phyloP scores from a whole-genome alignment of 139 green algal genomes.

The Micromonas pusilla region DNA sequence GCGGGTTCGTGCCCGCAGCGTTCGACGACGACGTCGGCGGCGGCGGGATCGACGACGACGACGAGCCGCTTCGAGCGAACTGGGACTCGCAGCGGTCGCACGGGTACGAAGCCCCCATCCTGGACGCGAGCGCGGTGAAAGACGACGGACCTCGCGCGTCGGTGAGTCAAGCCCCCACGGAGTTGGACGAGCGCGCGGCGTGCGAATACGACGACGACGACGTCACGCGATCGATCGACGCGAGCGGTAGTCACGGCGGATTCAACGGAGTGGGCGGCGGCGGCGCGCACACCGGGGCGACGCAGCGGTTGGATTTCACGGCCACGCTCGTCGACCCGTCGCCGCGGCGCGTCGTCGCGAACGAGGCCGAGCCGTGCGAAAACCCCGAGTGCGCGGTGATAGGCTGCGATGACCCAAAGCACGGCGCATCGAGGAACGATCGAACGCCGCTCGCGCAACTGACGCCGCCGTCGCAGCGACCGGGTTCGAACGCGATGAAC shows the following conservation, averaged over 20 bases:
- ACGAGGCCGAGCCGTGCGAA: not conserved
- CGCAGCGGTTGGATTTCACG: not conserved
- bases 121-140: too few relatives aligned
- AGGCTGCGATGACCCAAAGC: not conserved
- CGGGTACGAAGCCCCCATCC: not conserved
- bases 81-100: not conserved
- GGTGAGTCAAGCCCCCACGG: not conserved
- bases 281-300: not conserved
- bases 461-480: not conserved
- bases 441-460: not conserved
- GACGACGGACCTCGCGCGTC: too few relatives aligned
- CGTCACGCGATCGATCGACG: not conserved
- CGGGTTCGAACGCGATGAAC: too few relatives aligned
- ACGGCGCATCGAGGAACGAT: not conserved
- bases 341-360: not conserved
- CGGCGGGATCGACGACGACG: slow-evolving; percentile 1
- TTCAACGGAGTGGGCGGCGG: too few relatives aligned
- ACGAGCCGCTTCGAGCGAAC: not conserved
- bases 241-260: too few relatives aligned
- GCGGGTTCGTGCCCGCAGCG: not conserved
- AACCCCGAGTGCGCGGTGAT: not conserved
- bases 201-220: not conserved
- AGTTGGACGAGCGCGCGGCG: too few relatives aligned
- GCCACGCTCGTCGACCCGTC: not conserved
- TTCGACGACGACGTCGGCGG: not conserved